phyloP scores from a whole-genome alignment of 129 eudicot species.

The Arctium minus region DNA sequence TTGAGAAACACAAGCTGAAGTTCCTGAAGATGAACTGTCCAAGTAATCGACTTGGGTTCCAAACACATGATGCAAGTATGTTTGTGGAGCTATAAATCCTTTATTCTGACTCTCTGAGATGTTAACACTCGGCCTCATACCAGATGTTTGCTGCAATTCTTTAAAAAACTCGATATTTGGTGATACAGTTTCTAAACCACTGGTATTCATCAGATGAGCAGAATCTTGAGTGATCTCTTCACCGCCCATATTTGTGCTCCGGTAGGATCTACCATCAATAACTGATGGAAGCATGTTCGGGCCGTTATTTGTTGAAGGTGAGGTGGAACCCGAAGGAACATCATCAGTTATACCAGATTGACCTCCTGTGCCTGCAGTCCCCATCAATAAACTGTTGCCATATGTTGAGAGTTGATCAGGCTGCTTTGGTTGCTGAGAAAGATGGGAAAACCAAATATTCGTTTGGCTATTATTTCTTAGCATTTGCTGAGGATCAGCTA shows the following conservation, averaged over 20 bases:
- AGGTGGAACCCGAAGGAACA: slow-evolving; percentile 87
- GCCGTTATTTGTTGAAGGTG: slow-evolving; percentile 85
- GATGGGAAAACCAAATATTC: slow-evolving; percentile 51
- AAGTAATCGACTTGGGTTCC: slow-evolving; percentile 71
- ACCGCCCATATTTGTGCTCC: slow-evolving; percentile 27
- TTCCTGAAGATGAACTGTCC: slow-evolving; percentile 93
- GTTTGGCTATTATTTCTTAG: slow-evolving; percentile 46
- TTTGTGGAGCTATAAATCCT: slow-evolving; percentile 55
- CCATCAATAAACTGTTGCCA: slow-evolving; percentile 53
- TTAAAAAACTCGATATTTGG: slow-evolving; percentile 41
- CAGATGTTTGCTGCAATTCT: slow-evolving; percentile 50
- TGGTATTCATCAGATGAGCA: slow-evolving; percentile 36
- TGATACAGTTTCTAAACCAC: slow-evolving; percentile 49
- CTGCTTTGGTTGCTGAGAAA: slow-evolving; percentile 48
- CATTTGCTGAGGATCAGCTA: slow-evolving; percentile 52
- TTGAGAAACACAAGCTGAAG: slow-evolving; percentile 71
- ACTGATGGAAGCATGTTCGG: slow-evolving; percentile 39
- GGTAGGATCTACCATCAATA: slow-evolving; percentile 46
- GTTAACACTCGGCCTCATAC: slow-evolving; percentile 26
- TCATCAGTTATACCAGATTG: slow-evolving; percentile 78
- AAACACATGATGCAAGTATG: slow-evolving; percentile 41
- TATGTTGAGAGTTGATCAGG: slow-evolving; percentile 56
- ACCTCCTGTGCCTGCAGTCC: slow-evolving; percentile 39
- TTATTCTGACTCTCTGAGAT: slow-evolving; percentile 60
- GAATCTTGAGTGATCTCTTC: slow-evolving; percentile 54